Base-by-base conservation (phyloP, 768 basidiomycete genomes). In the Rhodotorula kratochvilovae region DNA sequence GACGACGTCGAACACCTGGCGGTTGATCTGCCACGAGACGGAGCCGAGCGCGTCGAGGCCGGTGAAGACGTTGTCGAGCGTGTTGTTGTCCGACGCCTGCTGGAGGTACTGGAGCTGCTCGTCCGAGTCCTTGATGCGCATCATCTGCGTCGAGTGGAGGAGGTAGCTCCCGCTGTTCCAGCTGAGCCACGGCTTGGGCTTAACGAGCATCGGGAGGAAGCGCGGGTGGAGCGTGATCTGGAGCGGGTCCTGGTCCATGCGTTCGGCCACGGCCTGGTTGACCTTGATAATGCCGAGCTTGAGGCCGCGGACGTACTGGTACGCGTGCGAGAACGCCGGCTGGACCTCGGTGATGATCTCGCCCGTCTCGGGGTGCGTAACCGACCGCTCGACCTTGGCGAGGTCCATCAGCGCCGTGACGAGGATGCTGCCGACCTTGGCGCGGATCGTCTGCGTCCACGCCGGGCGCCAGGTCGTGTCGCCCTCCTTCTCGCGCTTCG, bases 201-300 rank as follows among this genome's bases (percentile, higher is more conserved):
- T 87, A 35, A 94, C 85, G 13, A 99, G 84, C 96, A 98, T 99
- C 16, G 95, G 95, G 33, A 99, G 84, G 80, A 95, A 91, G 3
- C 93, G 90, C 25, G 95, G 93, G 81, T 95, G 92, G 27, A 97
- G 83, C 0, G 89, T 86, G 63, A 87, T 85, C 21, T 83, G 81
- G 29, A 93, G 77, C 51, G 81, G 83, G 70, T 97, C 94, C 68
- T 86, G 87, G 5, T 90, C 87, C 65, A 98, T 82, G 5, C 89
- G 85, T 23, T 89, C 87, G 6, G 88, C 83, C 11, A 98, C 89
- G 8, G 84, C 86, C 1, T 89, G 87, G 79, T 97, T 95, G 68
- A 95, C 81, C 78, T 87, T 87, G 79, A 98, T 88, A 31, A 97
- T 86, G 39, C 95, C 95, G n/a, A 96, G 84, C 79, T 92, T 95